Evolutionary conservation across 176 grass and related monocot genomes (phyloP), one percentile per base, ranked within the genome.

Genomic region (Ensete glaucum): DNA sequence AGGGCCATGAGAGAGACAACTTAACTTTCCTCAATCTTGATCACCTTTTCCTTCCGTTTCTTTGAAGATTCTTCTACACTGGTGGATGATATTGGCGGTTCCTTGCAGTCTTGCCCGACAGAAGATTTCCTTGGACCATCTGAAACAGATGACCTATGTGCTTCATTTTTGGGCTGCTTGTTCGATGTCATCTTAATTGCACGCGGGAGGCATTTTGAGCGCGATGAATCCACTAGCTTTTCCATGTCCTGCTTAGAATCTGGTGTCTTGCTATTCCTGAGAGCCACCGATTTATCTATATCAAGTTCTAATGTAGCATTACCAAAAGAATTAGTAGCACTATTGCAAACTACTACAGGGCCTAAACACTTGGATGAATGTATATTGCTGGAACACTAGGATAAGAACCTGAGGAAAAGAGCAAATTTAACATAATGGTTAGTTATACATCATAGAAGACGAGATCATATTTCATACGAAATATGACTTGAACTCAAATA

Each of bases 111-210:
- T 24, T 2, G 17, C 9, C 59, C 74, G 11, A 48, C 74, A 11
- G 74, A 76, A 50, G 74, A 76, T 29, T 76, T 76, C 74, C 74
- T 63, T 50, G 74, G 74, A 43, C 43, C 34, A 76, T 76, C 74
- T 8, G 74, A 76, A 51, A 63, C 22, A 16, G 58, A 63, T 52
- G 54, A 15, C 57, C 58, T 76, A 10, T 23, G 12, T 21, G n/a
- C n/a, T 62, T 76, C 74, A 24, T 21, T 64, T 34, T 50, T 64
- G 8, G 58, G 9, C 59, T 76, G 74, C 43, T 63, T 64, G 58
- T 76, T 76, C 15, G 74, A 24, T 12, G 34, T 15, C 11, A 48
- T 23, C 51, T 64, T 76, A 50, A 76, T 63, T 52, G 48, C 17
- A 13, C 74, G 74, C 2, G 74, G 74, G 20, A 76, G 74, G 74